phyloP scores from a whole-genome alignment of 2,329 filamentous ascomycete genomes.

The Trichoderma koningii region DNA sequence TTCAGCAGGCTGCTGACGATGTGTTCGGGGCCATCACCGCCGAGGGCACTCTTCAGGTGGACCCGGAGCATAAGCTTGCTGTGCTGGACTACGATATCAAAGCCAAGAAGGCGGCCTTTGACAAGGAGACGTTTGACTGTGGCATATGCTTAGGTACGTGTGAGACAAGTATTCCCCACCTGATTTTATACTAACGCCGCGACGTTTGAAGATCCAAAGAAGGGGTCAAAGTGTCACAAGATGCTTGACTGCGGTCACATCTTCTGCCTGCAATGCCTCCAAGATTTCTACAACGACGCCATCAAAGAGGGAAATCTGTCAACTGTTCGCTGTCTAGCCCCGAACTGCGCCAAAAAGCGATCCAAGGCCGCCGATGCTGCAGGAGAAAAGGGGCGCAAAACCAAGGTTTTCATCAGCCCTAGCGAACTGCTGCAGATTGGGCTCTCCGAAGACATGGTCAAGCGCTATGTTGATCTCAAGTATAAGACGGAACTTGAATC shows the following conservation, averaged over 20 bases:
- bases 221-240: slow-evolving; percentile 76
- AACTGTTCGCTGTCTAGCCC: slow-evolving; percentile 76
- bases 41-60: slow-evolving; percentile 53
- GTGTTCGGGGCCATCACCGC: slow-evolving; percentile 60
- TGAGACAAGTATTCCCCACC: not conserved
- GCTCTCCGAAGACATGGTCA: slow-evolving; percentile 69
- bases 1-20: slow-evolving; percentile 60
- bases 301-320: slow-evolving; percentile 83
- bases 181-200: slow-evolving; percentile 30
- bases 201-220: slow-evolving; percentile 73
- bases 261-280: slow-evolving; percentile 84
- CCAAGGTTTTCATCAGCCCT: slow-evolving; percentile 71
- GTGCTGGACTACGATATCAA: slow-evolving; percentile 78
- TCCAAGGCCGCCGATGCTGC: slow-evolving; percentile 32
- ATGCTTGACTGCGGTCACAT: slow-evolving; percentile 86
- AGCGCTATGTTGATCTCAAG: slow-evolving; percentile 85
- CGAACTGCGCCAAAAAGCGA: slow-evolving; percentile 72
- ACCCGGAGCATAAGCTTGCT: slow-evolving; percentile 63
- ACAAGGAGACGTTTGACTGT: slow-evolving; percentile 83
- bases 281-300: slow-evolving; percentile 85
- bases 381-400: slow-evolving; percentile 48
- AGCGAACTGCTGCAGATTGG: slow-evolving; percentile 82
- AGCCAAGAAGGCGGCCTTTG: slow-evolving; percentile 73
- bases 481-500: slow-evolving; percentile 91
- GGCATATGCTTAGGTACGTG: slow-evolving; percentile 72